Percentiles rank a stretch among this genome's conserved stretches.
Conservation (phyloP, 2,329 filamentous ascomycete species). For the Xylariaceae sp. region DNA sequence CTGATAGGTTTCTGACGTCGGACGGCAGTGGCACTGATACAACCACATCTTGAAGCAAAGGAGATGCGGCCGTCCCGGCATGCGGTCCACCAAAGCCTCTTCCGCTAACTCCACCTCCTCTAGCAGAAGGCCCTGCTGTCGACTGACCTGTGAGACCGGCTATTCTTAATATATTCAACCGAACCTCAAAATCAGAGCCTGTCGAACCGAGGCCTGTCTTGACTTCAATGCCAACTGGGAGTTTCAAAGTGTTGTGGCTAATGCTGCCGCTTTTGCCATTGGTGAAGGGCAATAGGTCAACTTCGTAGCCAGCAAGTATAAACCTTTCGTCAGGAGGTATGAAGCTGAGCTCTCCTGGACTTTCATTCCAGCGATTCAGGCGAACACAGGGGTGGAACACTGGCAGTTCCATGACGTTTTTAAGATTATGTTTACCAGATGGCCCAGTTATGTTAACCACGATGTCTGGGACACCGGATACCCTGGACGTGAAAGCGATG, state of each 20-base stretch:
- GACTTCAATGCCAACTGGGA: constrained; percentile 78
- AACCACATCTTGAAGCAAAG: constrained; percentile 67
- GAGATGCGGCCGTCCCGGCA: constrained; percentile 52
- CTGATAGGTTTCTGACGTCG: constrained; percentile 74
- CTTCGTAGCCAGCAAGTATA: constrained; percentile 88
- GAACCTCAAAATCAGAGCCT: constrained; percentile 85
- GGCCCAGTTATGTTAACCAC: constrained; percentile 72
- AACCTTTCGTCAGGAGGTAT: constrained; percentile 93
- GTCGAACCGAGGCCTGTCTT: constrained; percentile 69
- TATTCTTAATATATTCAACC: constrained; percentile 64
- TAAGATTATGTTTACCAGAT: constrained; percentile 72
- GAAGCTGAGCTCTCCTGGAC: constrained; percentile 88
- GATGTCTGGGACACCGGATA: constrained; percentile 92
- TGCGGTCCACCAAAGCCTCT: constrained; percentile 43
- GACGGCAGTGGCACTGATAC: constrained; percentile 75
- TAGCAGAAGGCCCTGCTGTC: constrained; percentile 37
- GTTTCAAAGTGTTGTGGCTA: constrained; percentile 60
- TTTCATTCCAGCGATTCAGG: constrained; percentile 81
- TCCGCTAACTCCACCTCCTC: constrained; percentile 37
- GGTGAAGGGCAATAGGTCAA: constrained; percentile 75
- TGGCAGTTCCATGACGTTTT: constrained; percentile 72
- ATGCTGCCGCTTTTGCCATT: constrained; percentile 51
- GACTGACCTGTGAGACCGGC: constrained; percentile 43
- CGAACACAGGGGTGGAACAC: constrained; percentile 96
- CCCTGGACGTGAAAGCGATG: constrained; percentile 90